Evolutionary conservation across 768 basidiomycete genomes (phyloP), one percentile per base, ranked within the genome.

Genomic region (Chalciporus piperatus): DNA sequence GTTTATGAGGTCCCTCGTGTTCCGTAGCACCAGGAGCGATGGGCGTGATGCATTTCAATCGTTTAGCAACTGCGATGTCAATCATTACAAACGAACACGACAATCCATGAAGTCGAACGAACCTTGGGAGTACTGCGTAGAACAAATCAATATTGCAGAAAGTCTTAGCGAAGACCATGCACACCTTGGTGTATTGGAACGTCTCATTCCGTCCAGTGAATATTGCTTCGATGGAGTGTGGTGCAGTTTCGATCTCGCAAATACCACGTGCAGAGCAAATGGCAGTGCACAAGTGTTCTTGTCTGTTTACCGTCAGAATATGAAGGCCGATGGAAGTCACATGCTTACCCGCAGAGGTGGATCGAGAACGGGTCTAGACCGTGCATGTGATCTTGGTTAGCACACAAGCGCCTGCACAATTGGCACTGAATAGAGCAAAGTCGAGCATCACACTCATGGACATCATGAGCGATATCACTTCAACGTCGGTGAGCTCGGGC

Each of bases 101-200:
- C 4, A 42, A 16, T 14, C 4, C n/a, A n/a, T n/a, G n/a, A n/a
- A n/a, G n/a, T n/a, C n/a, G n/a, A n/a, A n/a, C n/a, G n/a, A n/a
- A 77, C 76, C 74, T 72, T 80, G 79, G 0, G 74, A 68, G 55
- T 80, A 81, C 79, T 80, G 32, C n/a, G n/a, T n/a, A n/a, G n/a
- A n/a, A n/a, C n/a, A n/a, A n/a, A n/a, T n/a, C n/a, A n/a, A n/a
- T n/a, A n/a, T n/a, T n/a, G n/a, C n/a, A n/a, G n/a, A n/a, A n/a
- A n/a, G n/a, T n/a, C n/a, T n/a, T n/a, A n/a, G n/a, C n/a, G n/a
- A n/a, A n/a, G n/a, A n/a, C n/a, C n/a, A n/a, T n/a, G n/a, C n/a
- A n/a, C 32, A 79, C 81, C 74, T 82, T 82, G 1, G 82, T 83
- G 48, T 78, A 83, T 56, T 78, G 74, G 60, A 81, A 82, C 0